Evolutionary conservation across 139 green algal genomes (phyloP).

Genomic region (Mesotaenium endlicherianum): DNA sequence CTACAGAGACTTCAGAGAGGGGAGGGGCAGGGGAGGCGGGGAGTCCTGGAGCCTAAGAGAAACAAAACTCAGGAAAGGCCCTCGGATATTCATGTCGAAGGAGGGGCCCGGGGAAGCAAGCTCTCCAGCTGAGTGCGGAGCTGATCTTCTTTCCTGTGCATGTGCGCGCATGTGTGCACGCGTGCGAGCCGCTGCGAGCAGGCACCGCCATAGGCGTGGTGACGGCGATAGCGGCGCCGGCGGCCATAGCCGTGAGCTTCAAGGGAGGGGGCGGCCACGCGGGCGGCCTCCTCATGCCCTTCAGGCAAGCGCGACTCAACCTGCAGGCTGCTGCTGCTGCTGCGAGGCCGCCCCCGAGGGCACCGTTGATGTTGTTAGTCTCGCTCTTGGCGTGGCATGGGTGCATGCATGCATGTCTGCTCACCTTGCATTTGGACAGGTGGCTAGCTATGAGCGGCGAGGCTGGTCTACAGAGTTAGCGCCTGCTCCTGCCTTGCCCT

Average conservation of each 20-base stretch:
- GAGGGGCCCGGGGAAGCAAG: neutral
- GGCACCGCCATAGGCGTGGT: slow-evolving; percentile 82
- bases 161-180: too few species aligned
- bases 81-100: neutral
- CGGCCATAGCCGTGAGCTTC: slow-evolving; percentile 75
- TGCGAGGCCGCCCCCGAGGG: neutral
- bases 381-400: neutral
- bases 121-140: neutral
- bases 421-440: too few species aligned
- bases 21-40: neutral
- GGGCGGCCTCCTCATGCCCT: slow-evolving; percentile 75
- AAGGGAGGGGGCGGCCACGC: slow-evolving; percentile 79
- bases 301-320: neutral
- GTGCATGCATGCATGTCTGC: neutral
- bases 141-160: too few species aligned
- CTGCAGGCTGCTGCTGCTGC: slow-evolving; percentile 3
- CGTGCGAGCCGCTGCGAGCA: too few species aligned
- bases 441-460: too few species aligned
- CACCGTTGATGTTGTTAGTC: neutral
- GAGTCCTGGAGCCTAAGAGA: neutral
- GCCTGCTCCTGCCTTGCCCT: too few species aligned
- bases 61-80: neutral
- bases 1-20: neutral
- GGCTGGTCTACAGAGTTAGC: too few species aligned
- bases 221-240: slow-evolving; percentile 89